Percentiles rank a stretch among this genome's conserved stretches.
phyloP scores from a whole-genome alignment of 106 monocot species.

The Narthecium ossifragum region DNA sequence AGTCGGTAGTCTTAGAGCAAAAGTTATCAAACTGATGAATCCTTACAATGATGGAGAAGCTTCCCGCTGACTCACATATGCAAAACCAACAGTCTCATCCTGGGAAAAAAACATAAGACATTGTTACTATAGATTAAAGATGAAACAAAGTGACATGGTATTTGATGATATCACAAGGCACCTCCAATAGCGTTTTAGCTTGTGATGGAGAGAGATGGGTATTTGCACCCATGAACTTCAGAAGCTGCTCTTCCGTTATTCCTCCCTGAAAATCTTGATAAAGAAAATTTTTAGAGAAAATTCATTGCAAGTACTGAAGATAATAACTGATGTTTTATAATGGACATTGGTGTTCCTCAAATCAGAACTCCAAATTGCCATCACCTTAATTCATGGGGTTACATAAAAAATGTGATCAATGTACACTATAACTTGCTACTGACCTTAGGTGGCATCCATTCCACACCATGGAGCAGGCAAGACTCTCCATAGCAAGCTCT shows the following conservation, averaged over 20 bases:
- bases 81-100: conserved; percentile 88
- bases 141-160: neutral
- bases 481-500: conserved; percentile 95
- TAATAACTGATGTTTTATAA: too few relatives aligned
- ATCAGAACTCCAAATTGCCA: too few relatives aligned
- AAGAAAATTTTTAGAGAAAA: conserved; percentile 26
- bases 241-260: conserved; percentile 88
- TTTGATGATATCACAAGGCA: conserved; percentile 1
- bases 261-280: conserved; percentile 90
- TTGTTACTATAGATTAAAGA: neutral
- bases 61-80: conserved; percentile 71
- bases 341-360: too few relatives aligned
- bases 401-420: too few relatives aligned
- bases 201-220: conserved; percentile 52
- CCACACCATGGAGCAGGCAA: conserved; percentile 89
- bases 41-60: conserved; percentile 83
- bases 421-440: too few relatives aligned
- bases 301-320: neutral
- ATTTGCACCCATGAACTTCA: conserved; percentile 96
- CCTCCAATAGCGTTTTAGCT: conserved; percentile 84
- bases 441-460: conserved; percentile 99
- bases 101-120: conserved; percentile 26
- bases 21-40: too few relatives aligned
- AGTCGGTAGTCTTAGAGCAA: too few relatives aligned
- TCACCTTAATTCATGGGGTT: too few relatives aligned